Base-by-base conservation (phyloP, 2,329 filamentous ascomycete species). In the Cercospora sp. region DNA sequence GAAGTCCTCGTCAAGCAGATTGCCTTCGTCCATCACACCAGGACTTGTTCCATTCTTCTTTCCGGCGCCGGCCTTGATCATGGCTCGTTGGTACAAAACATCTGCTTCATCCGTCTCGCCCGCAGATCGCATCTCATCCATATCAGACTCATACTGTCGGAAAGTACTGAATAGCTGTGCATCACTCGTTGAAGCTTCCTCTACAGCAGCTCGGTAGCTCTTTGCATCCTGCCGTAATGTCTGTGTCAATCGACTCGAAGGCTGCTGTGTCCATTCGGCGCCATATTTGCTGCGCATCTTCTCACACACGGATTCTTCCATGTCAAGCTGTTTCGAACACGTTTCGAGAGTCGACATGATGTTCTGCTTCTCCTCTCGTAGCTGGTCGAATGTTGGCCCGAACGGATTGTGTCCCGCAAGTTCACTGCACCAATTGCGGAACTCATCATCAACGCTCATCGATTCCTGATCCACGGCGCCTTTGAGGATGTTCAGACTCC, bases 251-350 rank as follows among this genome's bases (percentile, higher is more conserved):
- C 92, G 87, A 33, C 92, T 92, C 77, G 94, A 98, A 10, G 95
- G 95, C 76, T 99, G 95, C 76, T 99, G 95, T 18, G 93, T 97
- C 95, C 95, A 99, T 64, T 98, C 94, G 30, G 86, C 87, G 65
- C 94, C 94, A 78, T 98, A 98, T 79, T 99, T 99, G 12, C 93
- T 96, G 58, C 95, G 88, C 95, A 99, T 99, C 84, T 98, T 99
- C 79, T 99, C 95, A 78, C 95, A 99, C 0, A 98, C 92, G 65
- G 92, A 96, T 81, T 98, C 96, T 79, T 99, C 95, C 89, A 95
- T 93, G 73, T 99, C 95, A 51, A 99, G 82, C 75, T 96, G 91
- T 78, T 96, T 96, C 65, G 90, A 89, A 74, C 92, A 92, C 66
- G 87, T 87, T 66, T 97, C 93, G 65, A 99, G 80, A 2, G 89